Conservation (phyloP, 345 rosid genomes). For the Gossypium anomalum region DNA sequence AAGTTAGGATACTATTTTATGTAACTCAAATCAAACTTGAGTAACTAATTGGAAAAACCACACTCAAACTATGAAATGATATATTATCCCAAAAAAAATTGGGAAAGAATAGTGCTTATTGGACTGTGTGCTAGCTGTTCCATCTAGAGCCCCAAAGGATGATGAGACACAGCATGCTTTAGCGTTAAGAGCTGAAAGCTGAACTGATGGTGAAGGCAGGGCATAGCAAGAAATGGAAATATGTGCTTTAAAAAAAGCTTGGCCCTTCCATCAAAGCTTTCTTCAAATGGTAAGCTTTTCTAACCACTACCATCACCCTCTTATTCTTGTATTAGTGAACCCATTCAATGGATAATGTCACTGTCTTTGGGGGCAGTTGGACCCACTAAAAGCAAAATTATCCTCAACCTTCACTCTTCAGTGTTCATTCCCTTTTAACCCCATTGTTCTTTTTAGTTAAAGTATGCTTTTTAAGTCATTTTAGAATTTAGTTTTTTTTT, state of each 20-base stretch:
- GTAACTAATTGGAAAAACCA: too few relatives aligned
- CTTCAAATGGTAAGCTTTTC: slow-evolving; percentile 22
- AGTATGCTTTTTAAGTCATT: too few relatives aligned
- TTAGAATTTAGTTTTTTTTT: neutral
- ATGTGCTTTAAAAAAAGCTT: slow-evolving; percentile 19
- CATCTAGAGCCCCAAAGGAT: slow-evolving; percentile 16
- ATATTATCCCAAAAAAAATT: neutral
- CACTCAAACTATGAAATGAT: too few relatives aligned
- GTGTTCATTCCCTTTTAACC: neutral
- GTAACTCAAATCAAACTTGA: too few relatives aligned
- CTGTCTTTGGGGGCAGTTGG: slow-evolving; percentile 19
- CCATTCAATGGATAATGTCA: neutral
- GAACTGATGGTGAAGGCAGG: slow-evolving; percentile 22
- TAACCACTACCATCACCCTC: slow-evolving; percentile 21
- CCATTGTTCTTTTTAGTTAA: too few relatives aligned
- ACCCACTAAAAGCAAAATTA: slow-evolving; percentile 12
- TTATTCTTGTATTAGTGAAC: neutral
- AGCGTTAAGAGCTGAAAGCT: slow-evolving; percentile 17
- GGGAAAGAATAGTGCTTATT: neutral
- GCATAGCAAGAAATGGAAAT: slow-evolving; percentile 17
- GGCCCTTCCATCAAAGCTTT: slow-evolving; percentile 21
- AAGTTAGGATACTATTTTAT: too few relatives aligned
- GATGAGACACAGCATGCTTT: slow-evolving; percentile 18
- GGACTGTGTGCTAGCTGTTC: slow-evolving; percentile 19
- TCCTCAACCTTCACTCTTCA: neutral